Conservation (phyloP, 2,329 filamentous ascomycete species). For the Arthrocladium fulminans region DNA sequence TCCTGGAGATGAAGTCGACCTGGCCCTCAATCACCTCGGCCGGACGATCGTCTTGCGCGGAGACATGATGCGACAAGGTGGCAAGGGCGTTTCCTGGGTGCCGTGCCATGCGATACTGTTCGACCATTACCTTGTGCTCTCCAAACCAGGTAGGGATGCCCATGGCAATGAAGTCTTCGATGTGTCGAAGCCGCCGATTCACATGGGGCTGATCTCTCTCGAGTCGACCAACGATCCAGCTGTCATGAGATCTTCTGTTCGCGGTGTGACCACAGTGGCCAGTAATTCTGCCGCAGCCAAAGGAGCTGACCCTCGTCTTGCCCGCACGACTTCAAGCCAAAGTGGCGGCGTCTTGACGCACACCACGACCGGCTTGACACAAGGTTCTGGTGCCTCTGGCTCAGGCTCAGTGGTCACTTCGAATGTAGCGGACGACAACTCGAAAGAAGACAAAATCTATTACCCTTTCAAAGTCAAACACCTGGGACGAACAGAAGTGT, state of each 20-base stretch:
- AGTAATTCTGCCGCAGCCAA: constrained; percentile 42
- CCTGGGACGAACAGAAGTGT: constrained; percentile 75
- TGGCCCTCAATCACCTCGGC: constrained; percentile 90
- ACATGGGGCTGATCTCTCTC: constrained; percentile 88
- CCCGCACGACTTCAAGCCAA: constrained; percentile 43
- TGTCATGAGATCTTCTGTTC: constrained; percentile 64
- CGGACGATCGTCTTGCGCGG: constrained; percentile 82
- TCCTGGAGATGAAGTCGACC: constrained; percentile 69
- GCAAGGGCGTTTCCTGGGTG: constrained; percentile 82
- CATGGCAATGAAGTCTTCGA: constrained; percentile 66
- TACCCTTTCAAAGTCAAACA: constrained; percentile 96
- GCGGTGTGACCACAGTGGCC: constrained; percentile 60
- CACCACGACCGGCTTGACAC: constrained; percentile 54
- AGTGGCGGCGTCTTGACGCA: constrained; percentile 52
- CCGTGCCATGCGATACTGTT: constrained; percentile 91
- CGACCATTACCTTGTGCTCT: constrained; percentile 90
- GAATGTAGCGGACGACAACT: constrained; percentile 40
- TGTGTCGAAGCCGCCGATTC: constrained; percentile 88
- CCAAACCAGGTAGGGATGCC: constrained; percentile 58
- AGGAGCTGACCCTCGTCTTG: constrained; percentile 43
- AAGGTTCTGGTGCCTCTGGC: constrained; percentile 25
- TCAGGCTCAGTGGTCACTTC: constrained; percentile 40
- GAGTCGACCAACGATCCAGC: constrained; percentile 90
- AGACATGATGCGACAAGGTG: constrained; percentile 79
- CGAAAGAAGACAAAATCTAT: constrained; percentile 70